phyloP scores from a whole-genome alignment of 2,329 filamentous ascomycete genomes.

The Curvularia sp. region DNA sequence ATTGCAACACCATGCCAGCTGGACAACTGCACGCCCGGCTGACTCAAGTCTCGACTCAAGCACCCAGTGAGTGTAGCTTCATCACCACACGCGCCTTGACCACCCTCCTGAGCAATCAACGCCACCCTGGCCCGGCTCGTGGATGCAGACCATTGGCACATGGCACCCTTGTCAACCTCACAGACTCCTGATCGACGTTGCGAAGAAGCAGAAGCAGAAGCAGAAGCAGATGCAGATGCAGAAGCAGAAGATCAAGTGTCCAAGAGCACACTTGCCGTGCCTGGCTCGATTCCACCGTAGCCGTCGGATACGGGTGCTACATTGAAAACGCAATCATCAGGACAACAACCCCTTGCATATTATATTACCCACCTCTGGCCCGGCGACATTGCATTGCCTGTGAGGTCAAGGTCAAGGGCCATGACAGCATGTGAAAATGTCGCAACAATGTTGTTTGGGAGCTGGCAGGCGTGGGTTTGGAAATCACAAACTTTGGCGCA shows the following conservation, averaged over 20 bases:
- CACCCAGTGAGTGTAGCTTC: not conserved
- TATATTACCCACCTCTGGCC: conserved; percentile 18
- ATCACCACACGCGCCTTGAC: conserved; percentile 17
- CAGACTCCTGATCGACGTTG: conserved; percentile 23
- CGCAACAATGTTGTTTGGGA: conserved; percentile 2
- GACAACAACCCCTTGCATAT: conserved; percentile 40
- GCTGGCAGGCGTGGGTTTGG: conserved; percentile 14
- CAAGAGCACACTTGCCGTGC: conserved; percentile 21
- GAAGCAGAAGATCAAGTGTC: conserved; percentile 17
- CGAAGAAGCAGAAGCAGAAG: conserved; percentile 21
- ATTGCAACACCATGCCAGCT: conserved; percentile 12
- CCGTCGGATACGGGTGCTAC: conserved; percentile 39
- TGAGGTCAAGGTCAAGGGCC: conserved; percentile 27
- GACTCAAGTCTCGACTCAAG: conserved; percentile 21
- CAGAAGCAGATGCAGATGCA: no score
- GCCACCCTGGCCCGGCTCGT: conserved; percentile 28
- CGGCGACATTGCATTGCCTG: conserved; percentile 14
- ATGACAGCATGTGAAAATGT: conserved; percentile 16
- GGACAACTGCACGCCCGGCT: conserved; percentile 4
- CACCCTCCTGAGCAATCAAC: conserved; percentile 17
- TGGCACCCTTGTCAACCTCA: conserved; percentile 46
- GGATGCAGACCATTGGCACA: conserved; percentile 41
- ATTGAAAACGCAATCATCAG: conserved; percentile 26
- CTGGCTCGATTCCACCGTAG: conserved; percentile 20
- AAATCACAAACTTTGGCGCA: conserved; percentile 18